Evolutionary conservation across 805 yeast species (phyloP).

Genomic region (Lachancea nothofagi): DNA sequence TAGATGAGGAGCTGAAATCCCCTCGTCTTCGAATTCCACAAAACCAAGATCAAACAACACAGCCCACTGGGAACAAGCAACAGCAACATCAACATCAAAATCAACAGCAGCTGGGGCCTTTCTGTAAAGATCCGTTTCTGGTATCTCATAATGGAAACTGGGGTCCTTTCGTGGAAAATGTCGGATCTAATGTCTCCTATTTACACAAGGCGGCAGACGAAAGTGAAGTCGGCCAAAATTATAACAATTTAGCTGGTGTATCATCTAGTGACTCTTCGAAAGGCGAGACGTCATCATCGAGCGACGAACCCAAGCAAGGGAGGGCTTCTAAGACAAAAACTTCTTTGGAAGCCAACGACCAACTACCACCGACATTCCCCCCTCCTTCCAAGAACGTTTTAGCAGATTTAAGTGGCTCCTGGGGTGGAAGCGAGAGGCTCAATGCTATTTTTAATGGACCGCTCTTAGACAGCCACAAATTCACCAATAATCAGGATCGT

Average conservation of each 20-base stretch:
- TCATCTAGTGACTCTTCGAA: not conserved
- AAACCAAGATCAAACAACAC: slow-evolving; percentile 3
- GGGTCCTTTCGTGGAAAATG: slow-evolving; percentile 42
- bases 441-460: slow-evolving; percentile 42
- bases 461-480: slow-evolving; percentile 21
- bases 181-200: slow-evolving; percentile 30
- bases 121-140: slow-evolving; percentile 33
- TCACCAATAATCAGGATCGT: slow-evolving; percentile 28
- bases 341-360: slow-evolving; percentile 8
- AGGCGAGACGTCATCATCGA: slow-evolving; percentile 1
- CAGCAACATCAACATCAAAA: too few relatives aligned
- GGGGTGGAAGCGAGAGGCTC: slow-evolving; percentile 71
- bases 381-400: slow-evolving; percentile 19
- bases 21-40: slow-evolving; percentile 14
- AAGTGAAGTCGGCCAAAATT: slow-evolving; percentile 7
- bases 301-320: not conserved
- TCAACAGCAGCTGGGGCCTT: slow-evolving; percentile 24
- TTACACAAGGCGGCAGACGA: slow-evolving; percentile 7
- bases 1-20: slow-evolving; percentile 39
- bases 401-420: slow-evolving; percentile 44
- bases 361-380: not conserved
- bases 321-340: slow-evolving; percentile 12
- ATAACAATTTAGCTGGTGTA: not conserved
- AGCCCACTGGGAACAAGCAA: not conserved
- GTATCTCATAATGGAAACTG: slow-evolving; percentile 42